Percentiles rank a stretch among this genome's conserved stretches.
Conservation (phyloP, 2,329 filamentous ascomycete genomes). For the Cercospora nicotianae region DNA sequence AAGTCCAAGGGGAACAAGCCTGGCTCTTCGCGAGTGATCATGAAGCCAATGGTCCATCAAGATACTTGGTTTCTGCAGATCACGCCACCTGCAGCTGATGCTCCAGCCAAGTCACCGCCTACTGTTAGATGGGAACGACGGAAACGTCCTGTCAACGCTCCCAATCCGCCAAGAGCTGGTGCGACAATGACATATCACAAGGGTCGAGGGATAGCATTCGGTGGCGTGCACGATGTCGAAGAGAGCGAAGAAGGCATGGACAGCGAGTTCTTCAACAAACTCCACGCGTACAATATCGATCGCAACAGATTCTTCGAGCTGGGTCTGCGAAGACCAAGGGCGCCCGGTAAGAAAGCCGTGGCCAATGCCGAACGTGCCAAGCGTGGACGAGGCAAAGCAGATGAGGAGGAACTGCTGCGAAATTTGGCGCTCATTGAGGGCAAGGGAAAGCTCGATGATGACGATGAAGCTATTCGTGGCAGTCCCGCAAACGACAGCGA, state of each 20-base stretch:
- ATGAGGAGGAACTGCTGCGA: conserved; percentile 84
- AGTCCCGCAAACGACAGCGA: conserved; percentile 44
- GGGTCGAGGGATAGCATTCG: conserved; percentile 87
- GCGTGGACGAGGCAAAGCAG: conserved; percentile 77
- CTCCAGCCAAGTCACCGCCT: conserved; percentile 64
- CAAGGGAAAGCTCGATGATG: conserved; percentile 62
- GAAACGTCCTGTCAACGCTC: conserved; percentile 88
- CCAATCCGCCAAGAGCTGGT: conserved; percentile 79
- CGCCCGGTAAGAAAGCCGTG: conserved; percentile 52
- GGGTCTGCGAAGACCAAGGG: conserved; percentile 69
- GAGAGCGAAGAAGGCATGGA: conserved; percentile 75
- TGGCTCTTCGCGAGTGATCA: conserved; percentile 64
- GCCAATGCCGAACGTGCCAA: conserved; percentile 56
- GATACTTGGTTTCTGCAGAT: conserved; percentile 93
- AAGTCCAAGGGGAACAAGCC: conserved; percentile 62
- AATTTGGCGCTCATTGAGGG: conserved; percentile 85
- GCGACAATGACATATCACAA: conserved; percentile 94
- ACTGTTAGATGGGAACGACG: conserved; percentile 85
- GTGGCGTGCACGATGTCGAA: conserved; percentile 71
- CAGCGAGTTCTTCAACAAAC: conserved; percentile 90
- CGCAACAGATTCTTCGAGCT: conserved; percentile 93
- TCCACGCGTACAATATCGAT: conserved; percentile 94
- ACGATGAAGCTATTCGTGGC: conserved; percentile 38
- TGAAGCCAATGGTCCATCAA: conserved; percentile 87
- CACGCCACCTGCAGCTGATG: conserved; percentile 67